Conservation (phyloP, 139 green algal species). For the Micractinium sp. region DNA sequence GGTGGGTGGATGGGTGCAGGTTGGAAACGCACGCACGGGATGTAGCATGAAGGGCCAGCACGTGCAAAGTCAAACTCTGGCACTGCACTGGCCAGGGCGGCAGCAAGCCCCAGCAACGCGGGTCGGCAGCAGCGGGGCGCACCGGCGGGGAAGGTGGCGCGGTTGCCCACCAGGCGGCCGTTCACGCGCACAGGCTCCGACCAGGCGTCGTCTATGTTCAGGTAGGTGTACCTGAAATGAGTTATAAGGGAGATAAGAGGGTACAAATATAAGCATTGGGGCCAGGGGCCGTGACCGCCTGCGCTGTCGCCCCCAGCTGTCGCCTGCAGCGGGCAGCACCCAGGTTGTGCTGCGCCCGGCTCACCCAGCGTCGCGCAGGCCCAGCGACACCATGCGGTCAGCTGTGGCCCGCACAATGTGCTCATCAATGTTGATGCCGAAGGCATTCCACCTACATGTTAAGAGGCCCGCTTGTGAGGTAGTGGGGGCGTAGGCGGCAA, state of each 20-base stretch:
- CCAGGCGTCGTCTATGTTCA: slow-evolving; percentile 37
- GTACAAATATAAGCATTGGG: neutral
- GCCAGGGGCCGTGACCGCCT: neutral
- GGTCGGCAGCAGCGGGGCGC: neutral
- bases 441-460: slow-evolving; percentile 50
- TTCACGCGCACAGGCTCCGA: neutral
- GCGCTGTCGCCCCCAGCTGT: neutral
- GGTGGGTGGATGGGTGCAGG: neutral
- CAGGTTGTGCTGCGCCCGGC: neutral
- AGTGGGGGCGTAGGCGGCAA: neutral
- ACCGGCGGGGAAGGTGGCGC: slow-evolving; percentile 9
- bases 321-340: neutral
- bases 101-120: neutral
- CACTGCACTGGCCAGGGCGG: neutral
- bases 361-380: slow-evolving; percentile 48
- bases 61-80: neutral
- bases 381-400: slow-evolving; percentile 45
- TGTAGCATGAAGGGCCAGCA: too few relatives aligned
- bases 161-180: slow-evolving; percentile 17
- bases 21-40: neutral
- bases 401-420: slow-evolving; percentile 42
- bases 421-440: slow-evolving; percentile 52
- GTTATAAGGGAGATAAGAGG: neutral
- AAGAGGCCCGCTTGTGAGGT: neutral
- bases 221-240: slow-evolving; percentile 6